Conservation (phyloP, 305 asterid genomes). For the Fraxinus sp. region DNA sequence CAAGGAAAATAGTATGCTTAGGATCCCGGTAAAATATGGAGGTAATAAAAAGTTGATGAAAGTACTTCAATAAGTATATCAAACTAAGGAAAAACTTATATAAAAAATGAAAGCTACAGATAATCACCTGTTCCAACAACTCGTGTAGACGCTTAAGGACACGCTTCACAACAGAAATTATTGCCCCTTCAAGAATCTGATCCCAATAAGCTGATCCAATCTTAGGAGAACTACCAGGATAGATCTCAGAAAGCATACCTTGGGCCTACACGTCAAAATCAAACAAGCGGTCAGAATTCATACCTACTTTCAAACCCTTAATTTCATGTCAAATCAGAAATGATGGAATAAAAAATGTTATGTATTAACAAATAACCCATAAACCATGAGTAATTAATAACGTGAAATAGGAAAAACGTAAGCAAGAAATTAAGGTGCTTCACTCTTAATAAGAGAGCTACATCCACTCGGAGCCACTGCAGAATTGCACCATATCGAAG, state of each 20-base stretch:
- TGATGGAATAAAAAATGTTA: slow-evolving; percentile 8
- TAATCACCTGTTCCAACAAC: slow-evolving; percentile 78
- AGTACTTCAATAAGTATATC: slow-evolving; percentile 4
- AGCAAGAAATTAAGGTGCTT: slow-evolving; percentile 13
- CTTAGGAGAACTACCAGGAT: slow-evolving; percentile 90
- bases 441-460: not conserved
- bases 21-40: slow-evolving; percentile 18
- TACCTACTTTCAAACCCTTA: slow-evolving; percentile 6
- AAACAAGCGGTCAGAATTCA: slow-evolving; percentile 23
- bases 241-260: slow-evolving; percentile 88
- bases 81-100: not conserved
- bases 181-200: slow-evolving; percentile 83
- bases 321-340: slow-evolving; percentile 24
- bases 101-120: slow-evolving; percentile 11
- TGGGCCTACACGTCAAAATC: slow-evolving; percentile 68
- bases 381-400: not conserved
- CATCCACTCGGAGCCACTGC: not conserved
- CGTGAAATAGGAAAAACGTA: slow-evolving; percentile 3
- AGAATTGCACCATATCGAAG: not conserved
- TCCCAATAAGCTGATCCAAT: slow-evolving; percentile 91
- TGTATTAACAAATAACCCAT: slow-evolving; percentile 2
- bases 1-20: slow-evolving; percentile 5
- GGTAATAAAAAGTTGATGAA: slow-evolving; percentile 17
- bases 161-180: slow-evolving; percentile 76
- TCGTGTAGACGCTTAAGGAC: slow-evolving; percentile 74